phyloP scores from a whole-genome alignment of 352 stramenopile species.

The Globisporangium splendens region DNA sequence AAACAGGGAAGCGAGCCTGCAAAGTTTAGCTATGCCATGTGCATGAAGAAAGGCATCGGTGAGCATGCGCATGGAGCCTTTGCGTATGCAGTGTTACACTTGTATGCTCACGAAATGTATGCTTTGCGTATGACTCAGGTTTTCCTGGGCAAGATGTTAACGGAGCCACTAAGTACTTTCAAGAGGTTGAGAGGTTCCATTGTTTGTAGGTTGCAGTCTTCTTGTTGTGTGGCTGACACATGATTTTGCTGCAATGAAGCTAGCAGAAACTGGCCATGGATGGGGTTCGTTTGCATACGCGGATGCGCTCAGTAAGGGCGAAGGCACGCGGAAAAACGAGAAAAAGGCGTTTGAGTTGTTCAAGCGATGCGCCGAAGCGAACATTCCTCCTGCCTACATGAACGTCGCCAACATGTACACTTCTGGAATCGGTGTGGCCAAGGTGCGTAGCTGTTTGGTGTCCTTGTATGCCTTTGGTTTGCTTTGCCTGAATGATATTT shows the following conservation, averaged over 20 bases:
- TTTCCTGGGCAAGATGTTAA: constrained; percentile 54
- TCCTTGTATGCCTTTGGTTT: not conserved
- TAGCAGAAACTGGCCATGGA: constrained; percentile 53
- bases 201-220: no score
- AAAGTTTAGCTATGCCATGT: constrained; percentile 85
- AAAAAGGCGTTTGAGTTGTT: constrained; percentile 81
- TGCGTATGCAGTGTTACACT: not conserved
- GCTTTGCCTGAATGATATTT: not conserved
- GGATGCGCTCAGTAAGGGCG: constrained; percentile 66
- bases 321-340: constrained; percentile 70
- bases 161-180: constrained; percentile 62
- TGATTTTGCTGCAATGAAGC: constrained; percentile 21
- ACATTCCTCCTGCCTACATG: constrained; percentile 70
- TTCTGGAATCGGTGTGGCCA: constrained; percentile 57
- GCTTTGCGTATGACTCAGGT: constrained; percentile 19
- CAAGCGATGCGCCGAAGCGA: constrained; percentile 53
- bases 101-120: not conserved
- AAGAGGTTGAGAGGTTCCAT: constrained; percentile 36
- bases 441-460: constrained; percentile 29
- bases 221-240: not conserved
- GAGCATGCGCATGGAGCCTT: not conserved
- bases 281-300: constrained; percentile 84
- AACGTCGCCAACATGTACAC: constrained; percentile 86
- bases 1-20: constrained; percentile 64
- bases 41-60: constrained; percentile 78